Percentiles rank a stretch among this genome's conserved stretches.
phyloP scores from a whole-genome alignment of 768 basidiomycete species.

The Tulasnella sp. region DNA sequence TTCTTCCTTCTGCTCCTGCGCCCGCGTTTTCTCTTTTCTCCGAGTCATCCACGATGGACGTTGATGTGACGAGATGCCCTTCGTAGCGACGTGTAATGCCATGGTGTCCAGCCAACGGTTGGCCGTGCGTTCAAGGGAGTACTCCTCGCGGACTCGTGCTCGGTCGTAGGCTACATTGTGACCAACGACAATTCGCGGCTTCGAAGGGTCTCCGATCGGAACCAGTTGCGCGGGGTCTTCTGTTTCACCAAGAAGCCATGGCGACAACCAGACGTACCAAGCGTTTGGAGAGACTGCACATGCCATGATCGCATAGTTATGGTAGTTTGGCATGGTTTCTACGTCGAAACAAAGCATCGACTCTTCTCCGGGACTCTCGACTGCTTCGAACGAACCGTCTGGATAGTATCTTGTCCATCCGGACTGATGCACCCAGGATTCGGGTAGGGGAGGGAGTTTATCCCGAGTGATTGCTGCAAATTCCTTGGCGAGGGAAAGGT shows the following conservation, averaged over 20 bases:
- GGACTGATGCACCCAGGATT: constrained; percentile 45
- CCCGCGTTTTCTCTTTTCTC: constrained; percentile 57
- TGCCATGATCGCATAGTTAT: constrained; percentile 80
- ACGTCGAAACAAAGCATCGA: constrained; percentile 84
- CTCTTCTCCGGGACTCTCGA: constrained; percentile 59
- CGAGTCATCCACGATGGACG: constrained; percentile 88
- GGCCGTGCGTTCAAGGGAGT: constrained; percentile 53
- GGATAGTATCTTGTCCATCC: constrained; percentile 88
- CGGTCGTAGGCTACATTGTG: constrained; percentile 96
- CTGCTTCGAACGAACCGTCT: constrained; percentile 71
- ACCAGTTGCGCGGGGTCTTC: constrained; percentile 57
- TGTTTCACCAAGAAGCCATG: constrained; percentile 70
- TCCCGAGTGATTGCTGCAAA: constrained; percentile 37
- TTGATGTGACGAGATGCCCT: constrained; percentile 91
- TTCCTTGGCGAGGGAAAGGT: constrained; percentile 57
- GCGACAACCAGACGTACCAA: constrained; percentile 97
- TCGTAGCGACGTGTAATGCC: constrained; percentile 87
- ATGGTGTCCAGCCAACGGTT: constrained; percentile 91
- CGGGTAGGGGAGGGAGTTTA: constrained; percentile 54
- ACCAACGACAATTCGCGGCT: constrained; percentile 67
- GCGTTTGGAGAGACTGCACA: constrained; percentile 71
- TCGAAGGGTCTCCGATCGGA: constrained; percentile 51
- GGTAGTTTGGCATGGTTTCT: constrained; percentile 79
- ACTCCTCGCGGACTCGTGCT: constrained; percentile 74
- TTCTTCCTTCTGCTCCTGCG: constrained; percentile 50